Conservation (phyloP, 1,139 yeast species). For the Yamadazyma pseudoaaseri region DNA sequence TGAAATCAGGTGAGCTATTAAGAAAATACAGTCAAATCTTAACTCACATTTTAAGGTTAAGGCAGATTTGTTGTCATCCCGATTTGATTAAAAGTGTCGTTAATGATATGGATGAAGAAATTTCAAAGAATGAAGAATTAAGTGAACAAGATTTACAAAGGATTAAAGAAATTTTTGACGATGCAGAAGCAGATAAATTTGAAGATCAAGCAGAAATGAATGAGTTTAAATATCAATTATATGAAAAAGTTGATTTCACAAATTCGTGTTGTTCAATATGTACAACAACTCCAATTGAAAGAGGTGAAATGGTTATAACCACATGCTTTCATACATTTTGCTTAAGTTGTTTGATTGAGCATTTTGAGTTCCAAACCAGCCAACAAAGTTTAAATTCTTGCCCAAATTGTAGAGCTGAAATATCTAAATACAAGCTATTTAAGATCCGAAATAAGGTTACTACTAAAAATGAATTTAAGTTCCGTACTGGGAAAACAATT, state of each 20-base stretch:
- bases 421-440: constrained; percentile 45
- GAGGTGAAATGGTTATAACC: constrained; percentile 61
- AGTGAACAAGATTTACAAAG: constrained; percentile 18
- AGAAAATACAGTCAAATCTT: constrained; percentile 76
- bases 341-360: constrained; percentile 69
- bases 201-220: constrained; percentile 31
- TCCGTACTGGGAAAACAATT: constrained; percentile 27
- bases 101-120: constrained; percentile 41
- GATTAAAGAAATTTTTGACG: constrained; percentile 16
- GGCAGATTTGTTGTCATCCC: constrained; percentile 90
- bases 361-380: constrained; percentile 48
- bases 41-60: constrained; percentile 75
- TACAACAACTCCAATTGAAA: constrained; percentile 59
- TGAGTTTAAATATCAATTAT: constrained; percentile 25
- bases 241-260: constrained; percentile 24
- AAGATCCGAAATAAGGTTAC: constrained; percentile 32
- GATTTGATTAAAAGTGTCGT: constrained; percentile 50
- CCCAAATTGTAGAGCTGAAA: constrained; percentile 56
- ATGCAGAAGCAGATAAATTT: constrained; percentile 29
- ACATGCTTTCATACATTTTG: constrained; percentile 85
- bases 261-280: constrained; percentile 83
- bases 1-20: constrained; percentile 67
- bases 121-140: constrained; percentile 16
- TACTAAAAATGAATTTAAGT: constrained; percentile 30
- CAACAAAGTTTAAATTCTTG: constrained; percentile 37